phyloP scores from a whole-genome alignment of 306 rosid genomes.

The Cicer cuneatum region DNA sequence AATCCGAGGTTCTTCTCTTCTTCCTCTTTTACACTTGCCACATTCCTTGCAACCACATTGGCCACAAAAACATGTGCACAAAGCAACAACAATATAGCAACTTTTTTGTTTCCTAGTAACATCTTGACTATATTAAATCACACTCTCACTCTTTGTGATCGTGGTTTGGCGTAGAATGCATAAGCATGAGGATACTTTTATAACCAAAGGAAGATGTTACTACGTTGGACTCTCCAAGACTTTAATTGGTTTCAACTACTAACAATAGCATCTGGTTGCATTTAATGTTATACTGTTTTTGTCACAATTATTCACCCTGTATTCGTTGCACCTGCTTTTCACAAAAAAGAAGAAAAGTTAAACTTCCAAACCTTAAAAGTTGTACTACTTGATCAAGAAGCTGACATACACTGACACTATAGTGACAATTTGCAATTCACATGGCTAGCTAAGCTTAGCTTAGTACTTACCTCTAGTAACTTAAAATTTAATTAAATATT shows the following conservation, averaged over 20 bases:
- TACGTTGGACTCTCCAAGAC: neutral
- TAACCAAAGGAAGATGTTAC: slow-evolving; percentile 16
- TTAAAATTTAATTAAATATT: too few relatives aligned
- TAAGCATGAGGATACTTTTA: slow-evolving; percentile 39
- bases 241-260: slow-evolving; percentile 63
- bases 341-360: slow-evolving; percentile 35
- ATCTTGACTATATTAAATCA: slow-evolving; percentile 45
- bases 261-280: slow-evolving; percentile 50
- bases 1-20: slow-evolving; percentile 50
- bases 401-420: slow-evolving; percentile 24
- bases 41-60: slow-evolving; percentile 70
- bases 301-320: slow-evolving; percentile 43
- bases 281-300: slow-evolving; percentile 41
- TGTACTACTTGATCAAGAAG: slow-evolving; percentile 2
- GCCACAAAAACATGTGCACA: slow-evolving; percentile 57
- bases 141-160: slow-evolving; percentile 26
- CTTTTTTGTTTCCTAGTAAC: slow-evolving; percentile 43
- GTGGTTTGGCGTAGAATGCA: slow-evolving; percentile 32
- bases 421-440: slow-evolving; percentile 31
- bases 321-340: slow-evolving; percentile 49
- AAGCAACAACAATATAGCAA: slow-evolving; percentile 54
- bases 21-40: slow-evolving; percentile 45
- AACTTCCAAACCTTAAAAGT: slow-evolving; percentile 24
- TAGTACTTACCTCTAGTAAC: too few relatives aligned
- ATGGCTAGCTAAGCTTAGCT: neutral